Evolutionary conservation across 148 eudicot genomes (phyloP), one percentile per base, ranked within the genome.

Genomic region (Cornus kousa): DNA sequence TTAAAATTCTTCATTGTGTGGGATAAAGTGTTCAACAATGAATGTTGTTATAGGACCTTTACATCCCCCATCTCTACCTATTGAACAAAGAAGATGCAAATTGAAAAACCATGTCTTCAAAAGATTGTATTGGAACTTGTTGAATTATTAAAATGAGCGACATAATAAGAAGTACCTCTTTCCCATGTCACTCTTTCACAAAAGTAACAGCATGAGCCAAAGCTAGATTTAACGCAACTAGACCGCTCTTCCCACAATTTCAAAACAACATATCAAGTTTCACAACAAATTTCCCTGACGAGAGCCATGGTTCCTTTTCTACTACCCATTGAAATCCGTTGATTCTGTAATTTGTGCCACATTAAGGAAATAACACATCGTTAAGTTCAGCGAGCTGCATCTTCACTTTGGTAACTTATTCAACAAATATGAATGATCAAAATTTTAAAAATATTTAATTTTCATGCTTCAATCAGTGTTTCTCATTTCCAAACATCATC

Each of bases 31-130:
- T 28, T 28, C 28, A 28, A 28, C 28, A 28, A 28, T 28, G 28
- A 28, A 28, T 28, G 99, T 96, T 13, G 98, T 94, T 64, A 96
- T 93, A 24, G 99, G 98, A 69, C 99, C 99, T 90, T 92, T 94
- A 87, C 99, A 96, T 83, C 98, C 99, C 97, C 89, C 95, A 96
- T 96, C 88, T 92, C 99, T 7, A 96, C 91, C 94, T 94, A 86
- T 83, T 40, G n/a, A 76, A 12, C 59, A 16, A 23, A 78, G 39
- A 37, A 53, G 28, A 78, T 24, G 35, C 40, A n/a, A n/a, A 62
- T 17, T 62, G 17, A 53, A 53, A 53, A 11, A 11, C 59, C 19
- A 53, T 4, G 19, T 3, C 59, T 13, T 2, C 2, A 62, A 62
- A 17, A 1, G 23, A 13, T n/a, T 62, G 16, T 32, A 50, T 19